These are phyloP conservation scores for Rosa rugosa DNA, from an alignment of 306 rosid genomes.

Conservation along the genomic window DNA sequence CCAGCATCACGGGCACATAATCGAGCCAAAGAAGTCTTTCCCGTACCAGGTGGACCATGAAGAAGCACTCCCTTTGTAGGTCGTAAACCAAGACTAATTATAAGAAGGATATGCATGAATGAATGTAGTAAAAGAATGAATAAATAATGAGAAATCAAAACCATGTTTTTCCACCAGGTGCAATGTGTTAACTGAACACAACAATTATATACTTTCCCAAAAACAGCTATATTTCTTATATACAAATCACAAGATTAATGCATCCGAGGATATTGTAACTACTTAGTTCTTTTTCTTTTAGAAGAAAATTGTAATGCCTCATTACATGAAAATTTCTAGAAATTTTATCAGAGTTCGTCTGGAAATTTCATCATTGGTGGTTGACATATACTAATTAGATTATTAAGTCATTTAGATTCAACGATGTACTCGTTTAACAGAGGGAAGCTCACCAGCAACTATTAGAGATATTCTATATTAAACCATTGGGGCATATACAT, in stretches of 20 bases:
- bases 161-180: neutral
- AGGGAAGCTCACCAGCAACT: neutral
- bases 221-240: neutral
- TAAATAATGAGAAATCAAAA: neutral
- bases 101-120: constrained; percentile 2
- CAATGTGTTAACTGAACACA: neutral
- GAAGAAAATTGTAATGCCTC: neutral
- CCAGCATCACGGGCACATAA: constrained; percentile 74
- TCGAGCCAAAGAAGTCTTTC: constrained; percentile 82
- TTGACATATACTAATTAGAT: neutral
- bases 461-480: neutral
- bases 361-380: neutral
- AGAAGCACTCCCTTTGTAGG: constrained; percentile 87
- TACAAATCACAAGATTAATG: neutral
- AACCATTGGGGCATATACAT: neutral
- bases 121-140: neutral
- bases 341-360: neutral
- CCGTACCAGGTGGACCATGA: constrained; percentile 96
- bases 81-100: constrained; percentile 70
- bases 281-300: neutral
- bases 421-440: neutral
- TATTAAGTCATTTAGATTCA: neutral
- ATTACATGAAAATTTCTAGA: neutral
- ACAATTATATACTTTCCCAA: neutral
- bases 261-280: neutral